Base-by-base conservation (phyloP, 2,329 filamentous ascomycete species). In the Graphiopsis chlorocephala region DNA sequence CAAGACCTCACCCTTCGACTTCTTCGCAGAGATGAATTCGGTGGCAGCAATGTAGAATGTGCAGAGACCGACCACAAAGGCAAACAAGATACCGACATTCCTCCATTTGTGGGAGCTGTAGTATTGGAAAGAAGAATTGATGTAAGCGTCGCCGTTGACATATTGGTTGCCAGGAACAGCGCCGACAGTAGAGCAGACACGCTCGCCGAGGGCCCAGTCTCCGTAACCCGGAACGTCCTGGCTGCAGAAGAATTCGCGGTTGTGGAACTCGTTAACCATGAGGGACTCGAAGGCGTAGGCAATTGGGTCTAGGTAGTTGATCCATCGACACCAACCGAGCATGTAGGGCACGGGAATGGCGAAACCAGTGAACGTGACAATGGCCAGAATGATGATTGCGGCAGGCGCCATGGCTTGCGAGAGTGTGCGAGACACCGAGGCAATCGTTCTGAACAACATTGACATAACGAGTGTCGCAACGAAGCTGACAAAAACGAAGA, bases 381-480 rank as follows among this genome's bases (percentile, higher is more conserved):
- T 83, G 66, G 83, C 85, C 58, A 91, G 78, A 69, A 91, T 90
- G 63, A 87, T 76, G 45, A 87, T 77, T 15, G 82, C 82, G 4
- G 84, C 81, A 1, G 84, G 84, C 3, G 84, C 83, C 75, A 87
- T 76, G 45, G 85, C 85, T 71, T 86, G 84, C 0, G 82, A 81
- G 6, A 87, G 75, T 0, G 90, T 91, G 57, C 90, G 84, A 4
- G 92, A 93, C 1, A 89, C 80, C 0, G 90, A 88, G n/a, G 85
- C 92, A 68, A 96, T 91, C 7, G 87, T 90, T 58, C 92, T 86
- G 85, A 96, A 96, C 67, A 94, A 84, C 88, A 92, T 93, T 56
- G 90, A 93, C 90, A 95, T 95, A 68, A 86, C 83, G 72, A 96
- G 70, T 0, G 91, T 91, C 1, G 87, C 88, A 65, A 84, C 75